These are phyloP conservation scores for Blastomyces emzantsi DNA, from an alignment of 2,329 filamentous ascomycete species.

Conservation along the genomic window DNA sequence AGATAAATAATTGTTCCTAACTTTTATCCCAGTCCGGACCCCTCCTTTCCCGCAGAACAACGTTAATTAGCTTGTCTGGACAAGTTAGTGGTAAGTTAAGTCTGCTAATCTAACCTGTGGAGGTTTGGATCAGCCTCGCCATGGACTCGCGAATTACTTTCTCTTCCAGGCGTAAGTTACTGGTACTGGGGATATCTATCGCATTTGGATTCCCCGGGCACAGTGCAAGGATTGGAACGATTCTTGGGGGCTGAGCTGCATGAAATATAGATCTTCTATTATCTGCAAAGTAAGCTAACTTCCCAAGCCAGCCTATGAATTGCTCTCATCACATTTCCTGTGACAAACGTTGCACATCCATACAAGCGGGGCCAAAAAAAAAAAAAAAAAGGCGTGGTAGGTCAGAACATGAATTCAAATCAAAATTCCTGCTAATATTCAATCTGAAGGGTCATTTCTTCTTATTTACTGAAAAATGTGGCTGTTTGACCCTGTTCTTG, in stretches of 20 bases:
- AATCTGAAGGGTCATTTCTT: too few species aligned
- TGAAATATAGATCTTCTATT: neutral
- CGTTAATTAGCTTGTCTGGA: too few species aligned
- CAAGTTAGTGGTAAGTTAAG: too few species aligned
- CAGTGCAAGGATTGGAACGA: neutral
- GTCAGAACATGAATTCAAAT: neutral
- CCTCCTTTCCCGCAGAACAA: too few species aligned
- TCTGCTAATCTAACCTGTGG: too few species aligned
- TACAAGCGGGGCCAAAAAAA: neutral
- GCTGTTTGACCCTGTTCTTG: too few species aligned
- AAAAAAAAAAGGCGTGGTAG: neutral
- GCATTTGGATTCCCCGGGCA: neutral
- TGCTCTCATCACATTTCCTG: neutral
- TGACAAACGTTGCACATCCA: neutral
- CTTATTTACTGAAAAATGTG: too few species aligned
- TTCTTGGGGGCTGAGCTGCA: neutral
- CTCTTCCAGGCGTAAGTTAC: too few species aligned
- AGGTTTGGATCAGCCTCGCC: neutral
- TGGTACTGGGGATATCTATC: too few species aligned
- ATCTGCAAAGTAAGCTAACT: neutral
- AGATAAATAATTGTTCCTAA: neutral
- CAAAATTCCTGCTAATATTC: too few species aligned
- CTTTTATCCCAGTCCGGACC: too few species aligned
- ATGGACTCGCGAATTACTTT: neutral
- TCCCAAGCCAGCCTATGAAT: neutral